Conservation (phyloP, 331 rosid species). For the Malus hybrid region DNA sequence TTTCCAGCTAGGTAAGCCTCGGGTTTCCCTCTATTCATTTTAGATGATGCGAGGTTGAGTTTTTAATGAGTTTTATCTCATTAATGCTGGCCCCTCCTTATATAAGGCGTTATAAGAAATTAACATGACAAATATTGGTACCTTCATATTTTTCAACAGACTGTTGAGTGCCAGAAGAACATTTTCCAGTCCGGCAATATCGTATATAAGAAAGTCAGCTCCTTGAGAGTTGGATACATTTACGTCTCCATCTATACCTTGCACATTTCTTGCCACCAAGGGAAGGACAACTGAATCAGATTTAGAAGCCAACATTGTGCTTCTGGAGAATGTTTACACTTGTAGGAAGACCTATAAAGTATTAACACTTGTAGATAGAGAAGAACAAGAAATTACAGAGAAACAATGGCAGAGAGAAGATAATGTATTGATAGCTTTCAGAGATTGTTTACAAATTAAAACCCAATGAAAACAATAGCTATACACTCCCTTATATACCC, state of each 20-base stretch:
- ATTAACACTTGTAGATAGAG: no score
- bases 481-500: no score
- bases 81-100: constrained; percentile 37
- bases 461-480: no score
- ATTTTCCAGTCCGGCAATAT: constrained; percentile 25
- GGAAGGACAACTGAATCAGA: constrained; percentile 79
- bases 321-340: constrained; percentile 12
- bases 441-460: no score
- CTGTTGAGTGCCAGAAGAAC: constrained; percentile 25
- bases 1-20: no score
- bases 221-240: constrained; percentile 82
- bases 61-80: no score
- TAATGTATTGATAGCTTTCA: no score
- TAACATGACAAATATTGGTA: constrained; percentile 55
- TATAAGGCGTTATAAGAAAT: constrained; percentile 14
- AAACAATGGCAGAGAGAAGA: no score
- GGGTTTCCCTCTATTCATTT: no score
- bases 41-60: no score
- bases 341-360: constrained; percentile 67
- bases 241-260: constrained; percentile 48
- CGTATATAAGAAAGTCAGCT: constrained; percentile 83
- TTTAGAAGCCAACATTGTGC: constrained; percentile 67
- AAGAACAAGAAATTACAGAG: no score
- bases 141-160: constrained; percentile 60
- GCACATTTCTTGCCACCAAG: constrained; percentile 76